Evolutionary conservation across 345 rosid species (phyloP).

Genomic region (Punica granatum): DNA sequence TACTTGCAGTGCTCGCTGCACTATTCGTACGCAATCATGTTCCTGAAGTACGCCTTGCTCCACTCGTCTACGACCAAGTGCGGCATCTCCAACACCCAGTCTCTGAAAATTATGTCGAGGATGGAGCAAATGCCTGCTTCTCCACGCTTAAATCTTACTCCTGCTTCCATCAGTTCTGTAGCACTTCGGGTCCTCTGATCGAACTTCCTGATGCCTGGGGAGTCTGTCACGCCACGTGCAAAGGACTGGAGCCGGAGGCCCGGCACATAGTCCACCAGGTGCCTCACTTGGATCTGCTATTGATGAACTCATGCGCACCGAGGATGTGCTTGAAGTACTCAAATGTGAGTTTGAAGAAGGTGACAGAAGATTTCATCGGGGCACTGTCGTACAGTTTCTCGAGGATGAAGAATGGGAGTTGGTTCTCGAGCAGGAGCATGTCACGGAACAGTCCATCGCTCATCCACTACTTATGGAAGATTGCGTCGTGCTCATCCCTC

Average conservation of each 20-base stretch:
- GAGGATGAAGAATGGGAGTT: slow-evolving; percentile 18
- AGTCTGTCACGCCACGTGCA: background rate
- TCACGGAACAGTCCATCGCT: slow-evolving; percentile 14
- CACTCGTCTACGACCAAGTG: slow-evolving; percentile 17
- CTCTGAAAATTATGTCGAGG: slow-evolving; percentile 20
- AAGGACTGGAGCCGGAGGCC: slow-evolving; percentile 12
- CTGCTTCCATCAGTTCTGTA: slow-evolving; percentile 27
- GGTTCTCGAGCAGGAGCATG: slow-evolving; percentile 20
- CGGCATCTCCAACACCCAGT: slow-evolving; percentile 23
- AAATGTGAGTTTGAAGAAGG: slow-evolving; percentile 10
- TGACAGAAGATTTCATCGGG: background rate
- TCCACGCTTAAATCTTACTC: slow-evolving; percentile 21
- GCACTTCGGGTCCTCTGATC: slow-evolving; percentile 21
- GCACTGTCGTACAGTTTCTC: slow-evolving; percentile 13
- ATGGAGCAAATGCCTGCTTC: slow-evolving; percentile 9
- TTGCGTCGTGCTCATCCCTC: slow-evolving; percentile 12
- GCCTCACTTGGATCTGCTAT: slow-evolving; percentile 10
- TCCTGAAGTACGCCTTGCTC: slow-evolving; percentile 20
- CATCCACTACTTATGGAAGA: slow-evolving; percentile 27
- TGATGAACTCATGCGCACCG: slow-evolving; percentile 8
- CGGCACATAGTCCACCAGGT: slow-evolving; percentile 15
- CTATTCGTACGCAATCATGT: slow-evolving; percentile 29
- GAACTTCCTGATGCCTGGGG: background rate
- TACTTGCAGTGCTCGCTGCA: slow-evolving; percentile 12
- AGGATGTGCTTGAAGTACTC: slow-evolving; percentile 22